phyloP scores from a whole-genome alignment of 352 stramenopile species.

The Phytophthora boehmeriae region DNA sequence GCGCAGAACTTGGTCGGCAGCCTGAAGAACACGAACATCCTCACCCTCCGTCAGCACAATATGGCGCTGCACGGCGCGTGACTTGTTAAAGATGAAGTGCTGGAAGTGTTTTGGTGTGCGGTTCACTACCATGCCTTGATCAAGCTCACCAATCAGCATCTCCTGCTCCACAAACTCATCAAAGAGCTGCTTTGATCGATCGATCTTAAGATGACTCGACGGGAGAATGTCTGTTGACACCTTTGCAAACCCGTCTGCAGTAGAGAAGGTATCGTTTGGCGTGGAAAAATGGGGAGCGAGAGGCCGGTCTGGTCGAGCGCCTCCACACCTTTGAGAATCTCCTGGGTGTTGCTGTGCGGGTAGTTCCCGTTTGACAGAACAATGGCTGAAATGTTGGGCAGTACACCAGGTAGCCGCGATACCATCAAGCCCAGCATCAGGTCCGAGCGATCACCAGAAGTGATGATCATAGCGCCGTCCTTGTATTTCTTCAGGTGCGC shows the following conservation, averaged over 20 bases:
- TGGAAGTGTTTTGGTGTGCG: slow-evolving; percentile 86
- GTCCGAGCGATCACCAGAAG: slow-evolving; percentile 77
- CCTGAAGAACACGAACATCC: slow-evolving; percentile 82
- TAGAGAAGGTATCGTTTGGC: slow-evolving; percentile 68
- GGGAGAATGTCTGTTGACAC: slow-evolving; percentile 76
- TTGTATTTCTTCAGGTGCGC: slow-evolving; percentile 80
- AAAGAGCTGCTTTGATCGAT: slow-evolving; percentile 67
- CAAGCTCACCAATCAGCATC: slow-evolving; percentile 67
- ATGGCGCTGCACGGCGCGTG: slow-evolving; percentile 66
- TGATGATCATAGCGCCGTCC: slow-evolving; percentile 76
- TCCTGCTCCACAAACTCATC: slow-evolving; percentile 72
- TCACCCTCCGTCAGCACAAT: slow-evolving; percentile 88
- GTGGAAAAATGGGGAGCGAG: slow-evolving; percentile 78
- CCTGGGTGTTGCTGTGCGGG: slow-evolving; percentile 71
- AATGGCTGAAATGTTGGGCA: slow-evolving; percentile 73
- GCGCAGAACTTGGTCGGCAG: slow-evolving; percentile 73
- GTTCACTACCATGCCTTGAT: slow-evolving; percentile 63
- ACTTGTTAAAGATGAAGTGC: slow-evolving; percentile 86
- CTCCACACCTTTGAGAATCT: slow-evolving; percentile 74
- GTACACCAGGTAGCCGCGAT: slow-evolving; percentile 69
- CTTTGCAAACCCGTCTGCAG: slow-evolving; percentile 53
- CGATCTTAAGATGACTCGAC: slow-evolving; percentile 75
- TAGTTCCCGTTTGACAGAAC: slow-evolving; percentile 80
- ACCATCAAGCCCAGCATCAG: slow-evolving; percentile 73
- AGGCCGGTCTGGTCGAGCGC: slow-evolving; percentile 68